phyloP scores from a whole-genome alignment of 2,329 filamentous ascomycete species.

The Hypocrella siamensis region DNA sequence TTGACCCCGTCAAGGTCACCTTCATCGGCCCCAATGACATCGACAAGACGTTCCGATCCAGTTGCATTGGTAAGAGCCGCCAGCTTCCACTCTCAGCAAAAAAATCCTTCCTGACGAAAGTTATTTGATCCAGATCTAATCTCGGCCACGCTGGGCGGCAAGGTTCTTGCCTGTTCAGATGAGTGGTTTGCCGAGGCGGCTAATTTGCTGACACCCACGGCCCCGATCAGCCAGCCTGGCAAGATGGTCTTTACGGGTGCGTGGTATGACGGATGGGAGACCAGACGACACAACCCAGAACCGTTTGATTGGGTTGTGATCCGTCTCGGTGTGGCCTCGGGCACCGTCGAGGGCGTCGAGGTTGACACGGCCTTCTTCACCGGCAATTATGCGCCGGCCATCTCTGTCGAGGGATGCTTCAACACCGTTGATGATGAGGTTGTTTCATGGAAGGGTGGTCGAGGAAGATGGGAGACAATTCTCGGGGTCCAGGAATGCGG shows the following conservation, averaged over 20 bases:
- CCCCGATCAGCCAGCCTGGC: conserved; percentile 46
- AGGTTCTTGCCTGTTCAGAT: conserved; percentile 49
- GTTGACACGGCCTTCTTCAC: conserved; percentile 71
- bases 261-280: conserved; percentile 61
- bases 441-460: conserved; percentile 40
- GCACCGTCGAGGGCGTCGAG: conserved; percentile 58
- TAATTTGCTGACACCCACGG: conserved; percentile 47
- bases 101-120: not conserved
- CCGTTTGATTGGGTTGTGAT: conserved; percentile 54
- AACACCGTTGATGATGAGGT: conserved; percentile 48
- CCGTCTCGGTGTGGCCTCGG: conserved; percentile 52
- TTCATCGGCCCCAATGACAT: conserved; percentile 36
- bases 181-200: conserved; percentile 53
- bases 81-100: not conserved
- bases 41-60: conserved; percentile 45
- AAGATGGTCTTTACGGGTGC: conserved; percentile 56
- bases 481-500: conserved; percentile 56
- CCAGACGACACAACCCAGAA: conserved; percentile 46
- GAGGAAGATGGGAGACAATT: conserved; percentile 56
- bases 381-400: conserved; percentile 67
- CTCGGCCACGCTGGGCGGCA: conserved; percentile 44
- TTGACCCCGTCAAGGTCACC: conserved; percentile 36
- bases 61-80: conserved; percentile 37
- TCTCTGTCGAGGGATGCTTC: conserved; percentile 66
- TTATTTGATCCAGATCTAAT: conserved; percentile 47